Conservation (phyloP, 1,284 basidiomycete genomes). For the Ganoderma sinense region DNA sequence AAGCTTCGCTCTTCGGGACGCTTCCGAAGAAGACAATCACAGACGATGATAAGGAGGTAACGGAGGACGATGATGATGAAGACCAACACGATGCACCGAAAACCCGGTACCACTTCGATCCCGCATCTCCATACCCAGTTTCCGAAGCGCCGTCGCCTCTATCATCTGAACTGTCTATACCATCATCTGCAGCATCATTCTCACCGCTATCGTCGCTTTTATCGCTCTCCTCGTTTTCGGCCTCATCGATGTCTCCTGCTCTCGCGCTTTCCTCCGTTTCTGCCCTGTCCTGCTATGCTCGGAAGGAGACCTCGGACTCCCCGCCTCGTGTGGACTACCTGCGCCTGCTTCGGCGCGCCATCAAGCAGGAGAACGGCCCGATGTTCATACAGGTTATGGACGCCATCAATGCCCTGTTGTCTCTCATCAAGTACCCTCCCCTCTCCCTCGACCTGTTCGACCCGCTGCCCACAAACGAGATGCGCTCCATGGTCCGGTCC, state of each 20-base stretch:
- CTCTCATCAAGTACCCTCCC: constrained; percentile 66
- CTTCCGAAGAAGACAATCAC: constrained; percentile 58
- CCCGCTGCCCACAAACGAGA: constrained; percentile 51
- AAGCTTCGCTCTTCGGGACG: constrained; percentile 70
- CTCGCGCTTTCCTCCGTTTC: constrained; percentile 40
- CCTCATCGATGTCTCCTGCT: constrained; percentile 29
- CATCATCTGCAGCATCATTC: constrained; percentile 28
- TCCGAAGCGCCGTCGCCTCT: constrained; percentile 41
- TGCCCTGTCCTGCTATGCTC: constrained; percentile 45
- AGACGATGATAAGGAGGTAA: constrained; percentile 50
- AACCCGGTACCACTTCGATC: neutral
- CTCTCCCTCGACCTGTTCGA: constrained; percentile 56
- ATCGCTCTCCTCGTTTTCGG: constrained; percentile 32
- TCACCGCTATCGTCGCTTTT: constrained; percentile 35
- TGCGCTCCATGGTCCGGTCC: constrained; percentile 52
- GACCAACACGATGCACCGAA: constrained; percentile 15
- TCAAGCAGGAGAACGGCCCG: constrained; percentile 69
- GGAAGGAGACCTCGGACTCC: constrained; percentile 34
- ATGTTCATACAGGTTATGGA: constrained; percentile 69
- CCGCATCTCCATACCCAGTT: constrained; percentile 3
- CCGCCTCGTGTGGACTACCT: constrained; percentile 54
- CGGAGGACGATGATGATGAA: constrained; percentile 39
- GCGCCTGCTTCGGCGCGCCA: constrained; percentile 67
- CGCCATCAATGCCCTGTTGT: constrained; percentile 64
- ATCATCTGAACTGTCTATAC: constrained; percentile 31